phyloP scores from a whole-genome alignment of 1,139 yeast species.

The Protomyces inouyei region DNA sequence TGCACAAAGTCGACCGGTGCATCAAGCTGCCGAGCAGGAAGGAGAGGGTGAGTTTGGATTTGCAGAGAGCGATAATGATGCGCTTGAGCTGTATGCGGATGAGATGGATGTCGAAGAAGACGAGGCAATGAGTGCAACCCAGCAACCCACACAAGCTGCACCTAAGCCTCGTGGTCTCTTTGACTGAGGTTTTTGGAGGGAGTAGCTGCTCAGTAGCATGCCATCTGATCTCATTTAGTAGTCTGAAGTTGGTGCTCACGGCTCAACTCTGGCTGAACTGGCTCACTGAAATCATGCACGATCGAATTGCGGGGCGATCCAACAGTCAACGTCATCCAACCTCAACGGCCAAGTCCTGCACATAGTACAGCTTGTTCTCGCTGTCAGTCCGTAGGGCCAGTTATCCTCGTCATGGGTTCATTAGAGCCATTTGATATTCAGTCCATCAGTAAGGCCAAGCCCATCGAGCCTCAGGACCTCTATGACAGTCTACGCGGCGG shows the following conservation, averaged over 20 bases:
- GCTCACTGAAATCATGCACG: neutral
- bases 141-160: conserved; percentile 10
- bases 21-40: neutral
- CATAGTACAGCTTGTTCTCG: neutral
- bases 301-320: neutral
- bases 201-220: neutral
- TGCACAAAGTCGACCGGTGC: neutral
- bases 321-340: neutral
- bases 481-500: conserved; percentile 3
- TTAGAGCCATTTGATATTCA: conserved; percentile 4
- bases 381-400: no score
- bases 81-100: conserved; percentile 18
- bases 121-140: conserved; percentile 27
- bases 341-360: neutral
- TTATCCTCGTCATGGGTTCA: neutral
- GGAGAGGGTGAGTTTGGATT: neutral
- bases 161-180: conserved; percentile 21
- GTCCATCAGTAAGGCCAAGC: conserved; percentile 20
- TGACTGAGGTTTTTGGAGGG: neutral
- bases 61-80: neutral
- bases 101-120: conserved; percentile 11
- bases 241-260: no score
- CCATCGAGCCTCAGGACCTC: conserved; percentile 15
- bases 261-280: no score
- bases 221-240: neutral